These are phyloP conservation scores for Nematocida sp. DNA, from an alignment of 371 early-diverging fungal genomes.

Conservation along the genomic window DNA sequence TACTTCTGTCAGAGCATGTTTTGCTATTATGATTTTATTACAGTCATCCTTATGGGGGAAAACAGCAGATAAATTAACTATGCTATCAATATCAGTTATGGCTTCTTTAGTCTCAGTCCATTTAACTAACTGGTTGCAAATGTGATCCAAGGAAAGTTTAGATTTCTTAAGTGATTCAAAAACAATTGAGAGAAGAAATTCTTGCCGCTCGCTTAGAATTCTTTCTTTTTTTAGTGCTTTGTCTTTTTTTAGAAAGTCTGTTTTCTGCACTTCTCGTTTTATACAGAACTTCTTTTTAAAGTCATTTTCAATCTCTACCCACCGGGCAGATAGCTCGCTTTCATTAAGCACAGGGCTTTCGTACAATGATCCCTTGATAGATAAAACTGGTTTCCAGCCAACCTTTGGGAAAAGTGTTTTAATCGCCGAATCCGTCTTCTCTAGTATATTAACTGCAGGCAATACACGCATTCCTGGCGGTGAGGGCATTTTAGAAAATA, in stretches of 20 bases:
- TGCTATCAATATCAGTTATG: background rate
- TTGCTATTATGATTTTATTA: background rate
- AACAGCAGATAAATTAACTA: slow-evolving; percentile 22
- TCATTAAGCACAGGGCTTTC: background rate
- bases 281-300: slow-evolving; percentile 44
- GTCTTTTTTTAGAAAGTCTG: background rate
- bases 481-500: slow-evolving; percentile 17
- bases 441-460: slow-evolving; percentile 2
- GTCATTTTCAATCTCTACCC: slow-evolving; percentile 34
- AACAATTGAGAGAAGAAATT: slow-evolving; percentile 54
- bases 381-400: slow-evolving; percentile 21
- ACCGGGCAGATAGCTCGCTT: background rate
- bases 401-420: slow-evolving; percentile 30
- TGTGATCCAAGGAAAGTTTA: background rate
- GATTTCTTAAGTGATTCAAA: slow-evolving; percentile 22
- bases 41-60: slow-evolving; percentile 35
- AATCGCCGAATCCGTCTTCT: background rate
- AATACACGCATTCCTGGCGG: slow-evolving; percentile 20
- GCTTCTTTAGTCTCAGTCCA: background rate
- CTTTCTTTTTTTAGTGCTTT: background rate
- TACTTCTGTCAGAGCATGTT: background rate
- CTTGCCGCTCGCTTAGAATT: slow-evolving; percentile 43
- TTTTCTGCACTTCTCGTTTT: background rate
- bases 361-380: slow-evolving; percentile 22
- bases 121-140: background rate